These are phyloP conservation scores for Canna indica DNA, from an alignment of 176 grass and related monocot genomes.

Conservation along the genomic window DNA sequence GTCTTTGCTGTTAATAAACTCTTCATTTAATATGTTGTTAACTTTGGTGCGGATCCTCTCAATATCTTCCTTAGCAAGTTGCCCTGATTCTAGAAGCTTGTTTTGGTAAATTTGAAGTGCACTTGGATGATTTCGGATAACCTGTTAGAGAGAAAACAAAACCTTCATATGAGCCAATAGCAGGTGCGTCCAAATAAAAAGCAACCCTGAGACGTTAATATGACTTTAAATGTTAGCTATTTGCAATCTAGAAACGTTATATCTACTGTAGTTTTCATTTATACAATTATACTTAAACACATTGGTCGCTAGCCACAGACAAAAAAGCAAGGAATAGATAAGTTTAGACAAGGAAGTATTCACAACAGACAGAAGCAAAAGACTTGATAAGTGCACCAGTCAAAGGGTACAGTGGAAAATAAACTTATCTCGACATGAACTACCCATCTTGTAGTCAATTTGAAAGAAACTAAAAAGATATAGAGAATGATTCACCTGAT, in stretches of 20 bases:
- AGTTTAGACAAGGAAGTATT: background rate
- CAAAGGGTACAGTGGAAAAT: background rate
- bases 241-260: background rate
- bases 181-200: background rate
- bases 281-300: background rate
- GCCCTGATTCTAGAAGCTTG: slow-evolving; percentile 58
- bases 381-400: background rate
- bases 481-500: slow-evolving; percentile 43
- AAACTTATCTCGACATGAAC: background rate
- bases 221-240: background rate
- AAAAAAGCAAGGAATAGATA: background rate
- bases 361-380: background rate
- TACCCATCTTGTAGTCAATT: background rate
- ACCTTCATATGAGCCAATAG: background rate
- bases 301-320: too few relatives aligned
- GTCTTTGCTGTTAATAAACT: slow-evolving; percentile 82
- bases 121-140: slow-evolving; percentile 84
- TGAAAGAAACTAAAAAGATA: slow-evolving; percentile 9
- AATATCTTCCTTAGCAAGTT: slow-evolving; percentile 60
- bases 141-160: slow-evolving; percentile 31
- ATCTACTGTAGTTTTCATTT: background rate
- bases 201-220: background rate
- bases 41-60: slow-evolving; percentile 69
- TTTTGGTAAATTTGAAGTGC: slow-evolving; percentile 67
- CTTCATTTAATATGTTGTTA: slow-evolving; percentile 72